phyloP scores from a whole-genome alignment of 768 basidiomycete genomes.

The Kockovaella imperatae region DNA sequence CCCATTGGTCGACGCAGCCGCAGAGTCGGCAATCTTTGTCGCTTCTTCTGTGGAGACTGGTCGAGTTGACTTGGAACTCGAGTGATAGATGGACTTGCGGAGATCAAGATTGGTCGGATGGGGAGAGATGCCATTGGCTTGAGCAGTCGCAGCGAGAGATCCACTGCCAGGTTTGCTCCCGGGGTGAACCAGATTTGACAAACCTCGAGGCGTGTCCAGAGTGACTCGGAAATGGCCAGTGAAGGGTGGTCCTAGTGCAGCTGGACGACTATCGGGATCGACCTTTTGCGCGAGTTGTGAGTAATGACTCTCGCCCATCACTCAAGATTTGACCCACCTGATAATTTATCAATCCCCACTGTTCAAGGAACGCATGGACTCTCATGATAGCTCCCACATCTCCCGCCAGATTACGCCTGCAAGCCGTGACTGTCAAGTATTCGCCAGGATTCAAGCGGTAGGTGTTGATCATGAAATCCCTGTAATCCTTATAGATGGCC shows the following conservation, averaged over 20 bases:
- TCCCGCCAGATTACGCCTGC: conserved; percentile 88
- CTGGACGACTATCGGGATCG: conserved; percentile 91
- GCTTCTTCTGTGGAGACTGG: conserved; percentile 64
- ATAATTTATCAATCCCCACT: conserved; percentile 98
- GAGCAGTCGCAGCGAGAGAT: conserved; percentile 48
- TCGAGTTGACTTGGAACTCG: conserved; percentile 66
- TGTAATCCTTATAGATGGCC: conserved; percentile 95
- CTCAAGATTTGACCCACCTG: conserved; percentile 59
- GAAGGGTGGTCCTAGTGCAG: conserved; percentile 89
- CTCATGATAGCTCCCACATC: conserved; percentile 99
- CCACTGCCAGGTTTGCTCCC: conserved; percentile 44
- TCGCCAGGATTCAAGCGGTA: conserved; percentile 88
- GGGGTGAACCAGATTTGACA: conserved; percentile 72
- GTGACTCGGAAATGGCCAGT: conserved; percentile 98
- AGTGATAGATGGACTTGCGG: conserved; percentile 78
- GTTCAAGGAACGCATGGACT: conserved; percentile 95
- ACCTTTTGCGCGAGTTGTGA: conserved; percentile 55
- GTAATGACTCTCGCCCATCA: not conserved
- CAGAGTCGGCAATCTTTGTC: conserved; percentile 43
- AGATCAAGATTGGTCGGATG: conserved; percentile 61
- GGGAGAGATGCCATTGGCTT: conserved; percentile 34
- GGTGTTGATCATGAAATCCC: conserved; percentile 99
- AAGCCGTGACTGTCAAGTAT: conserved; percentile 95
- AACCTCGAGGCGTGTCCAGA: conserved; percentile 89
- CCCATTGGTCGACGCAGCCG: conserved; percentile 47